phyloP scores from a whole-genome alignment of 805 yeast species.

The Barnettozyma sucrosica region DNA sequence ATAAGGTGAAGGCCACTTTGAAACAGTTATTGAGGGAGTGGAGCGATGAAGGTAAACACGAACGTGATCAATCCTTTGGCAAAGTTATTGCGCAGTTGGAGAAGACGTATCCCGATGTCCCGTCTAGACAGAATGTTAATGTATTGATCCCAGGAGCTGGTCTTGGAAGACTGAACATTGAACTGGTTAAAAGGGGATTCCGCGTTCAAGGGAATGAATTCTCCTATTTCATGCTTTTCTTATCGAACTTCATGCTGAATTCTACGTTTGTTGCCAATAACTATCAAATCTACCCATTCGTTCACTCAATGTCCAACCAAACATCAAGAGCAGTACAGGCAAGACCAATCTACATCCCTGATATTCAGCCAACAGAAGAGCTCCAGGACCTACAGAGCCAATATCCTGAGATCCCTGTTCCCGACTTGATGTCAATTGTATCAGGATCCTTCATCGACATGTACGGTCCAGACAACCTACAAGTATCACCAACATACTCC shows the following conservation, averaged over 20 bases:
- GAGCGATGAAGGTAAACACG: conserved; percentile 46
- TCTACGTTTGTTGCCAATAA: conserved; percentile 35
- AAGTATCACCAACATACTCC: conserved; percentile 15
- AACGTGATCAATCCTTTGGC: conserved; percentile 37
- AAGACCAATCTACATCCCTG: conserved; percentile 50
- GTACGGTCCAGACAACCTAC: conserved; percentile 43
- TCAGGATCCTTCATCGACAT: conserved; percentile 70
- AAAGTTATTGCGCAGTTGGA: conserved; percentile 29
- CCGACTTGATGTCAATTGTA: conserved; percentile 59
- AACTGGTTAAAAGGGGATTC: conserved; percentile 49
- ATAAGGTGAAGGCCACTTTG: conserved; percentile 51
- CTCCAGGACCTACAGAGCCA: conserved; percentile 27
- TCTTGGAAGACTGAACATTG: conserved; percentile 52
- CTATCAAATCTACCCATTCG: conserved; percentile 45
- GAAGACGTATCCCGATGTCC: conserved; percentile 34
- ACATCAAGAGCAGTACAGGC: conserved; percentile 40
- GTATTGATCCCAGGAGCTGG: conserved; percentile 63
- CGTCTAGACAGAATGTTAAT: conserved; percentile 32
- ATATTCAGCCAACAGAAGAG: conserved; percentile 39
- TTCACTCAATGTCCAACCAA: conserved; percentile 47
- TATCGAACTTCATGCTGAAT: conserved; percentile 50
- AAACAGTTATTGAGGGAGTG: conserved; percentile 59
- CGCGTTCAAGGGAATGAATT: conserved; percentile 64
- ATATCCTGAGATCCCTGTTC: conserved; percentile 37
- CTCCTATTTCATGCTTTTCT: conserved; percentile 57